phyloP scores from a whole-genome alignment of 441 rosid species.

The Viola pubescens region DNA sequence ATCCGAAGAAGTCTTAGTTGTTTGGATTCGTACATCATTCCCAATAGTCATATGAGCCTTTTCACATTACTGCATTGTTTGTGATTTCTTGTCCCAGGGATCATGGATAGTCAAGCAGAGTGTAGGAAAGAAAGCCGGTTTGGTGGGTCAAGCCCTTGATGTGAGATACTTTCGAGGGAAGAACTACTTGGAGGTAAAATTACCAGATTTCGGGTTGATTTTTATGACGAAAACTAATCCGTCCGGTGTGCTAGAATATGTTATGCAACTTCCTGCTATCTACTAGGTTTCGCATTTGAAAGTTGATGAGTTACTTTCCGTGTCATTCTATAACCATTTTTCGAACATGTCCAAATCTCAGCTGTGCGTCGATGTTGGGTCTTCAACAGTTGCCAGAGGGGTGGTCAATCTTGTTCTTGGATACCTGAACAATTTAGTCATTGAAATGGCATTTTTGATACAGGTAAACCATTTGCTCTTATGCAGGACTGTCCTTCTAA shows the following conservation, averaged over 20 bases:
- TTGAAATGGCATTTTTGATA: constrained; percentile 91
- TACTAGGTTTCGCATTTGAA: background rate
- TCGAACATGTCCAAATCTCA: constrained; percentile 22
- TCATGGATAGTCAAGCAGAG: constrained; percentile 97
- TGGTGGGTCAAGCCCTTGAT: constrained; percentile 74
- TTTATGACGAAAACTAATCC: background rate
- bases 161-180: constrained; percentile 54
- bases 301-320: background rate
- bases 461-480: constrained; percentile 38
- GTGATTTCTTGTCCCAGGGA: constrained; percentile 36
- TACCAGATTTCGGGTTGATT: background rate
- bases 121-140: constrained; percentile 83
- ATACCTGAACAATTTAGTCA: constrained; percentile 70
- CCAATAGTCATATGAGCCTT: background rate
- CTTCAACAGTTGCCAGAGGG: constrained; percentile 89
- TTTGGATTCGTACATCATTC: background rate
- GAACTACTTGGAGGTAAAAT: constrained; percentile 71
- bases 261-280: background rate
- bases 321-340: background rate
- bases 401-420: constrained; percentile 81
- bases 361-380: constrained; percentile 78
- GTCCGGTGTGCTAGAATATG: too few relatives aligned
- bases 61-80: background rate
- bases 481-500: too few relatives aligned
- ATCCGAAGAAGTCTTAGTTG: background rate